phyloP scores from a whole-genome alignment of 768 basidiomycete genomes.

The Lactarius sp. region DNA sequence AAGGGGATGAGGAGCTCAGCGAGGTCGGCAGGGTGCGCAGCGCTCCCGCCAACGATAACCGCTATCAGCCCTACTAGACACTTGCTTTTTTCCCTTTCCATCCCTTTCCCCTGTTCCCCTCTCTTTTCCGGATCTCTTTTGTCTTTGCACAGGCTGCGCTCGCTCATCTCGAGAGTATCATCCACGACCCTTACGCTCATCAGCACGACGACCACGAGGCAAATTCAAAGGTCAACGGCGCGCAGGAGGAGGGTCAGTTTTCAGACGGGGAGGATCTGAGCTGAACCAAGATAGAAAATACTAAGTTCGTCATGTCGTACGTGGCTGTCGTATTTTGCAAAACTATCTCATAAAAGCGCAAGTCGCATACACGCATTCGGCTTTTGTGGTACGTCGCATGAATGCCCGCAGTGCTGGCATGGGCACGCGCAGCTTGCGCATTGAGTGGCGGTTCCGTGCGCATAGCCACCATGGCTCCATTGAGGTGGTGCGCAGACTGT shows the following conservation, averaged over 20 bases:
- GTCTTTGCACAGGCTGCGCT: conserved; percentile 61
- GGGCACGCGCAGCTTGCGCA: no score
- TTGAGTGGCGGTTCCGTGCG: no score
- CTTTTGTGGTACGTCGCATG: no score
- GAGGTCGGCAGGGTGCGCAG: conserved; percentile 93
- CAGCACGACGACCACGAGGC: conserved; percentile 10
- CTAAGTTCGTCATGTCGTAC: not conserved
- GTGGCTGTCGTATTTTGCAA: not conserved
- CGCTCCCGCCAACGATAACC: conserved; percentile 70
- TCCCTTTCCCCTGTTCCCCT: conserved; percentile 22
- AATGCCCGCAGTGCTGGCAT: no score
- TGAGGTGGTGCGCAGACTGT: no score
- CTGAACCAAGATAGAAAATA: conserved; percentile 2
- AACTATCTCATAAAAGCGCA: not conserved
- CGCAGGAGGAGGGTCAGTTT: conserved; percentile 23
- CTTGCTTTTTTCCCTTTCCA: conserved; percentile 27
- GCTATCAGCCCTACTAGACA: conserved; percentile 84
- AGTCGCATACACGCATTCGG: not conserved
- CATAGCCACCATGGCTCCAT: no score
- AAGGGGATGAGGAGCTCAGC: conserved; percentile 67
- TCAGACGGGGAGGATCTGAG: conserved; percentile 21
- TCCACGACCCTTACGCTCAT: conserved; percentile 47
- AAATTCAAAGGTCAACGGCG: conserved; percentile 21
- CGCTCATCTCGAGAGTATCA: conserved; percentile 77
- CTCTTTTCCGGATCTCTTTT: conserved; percentile 23